Base-by-base conservation (phyloP, 2,329 filamentous ascomycete species). In the Alternaria ventricosa region DNA sequence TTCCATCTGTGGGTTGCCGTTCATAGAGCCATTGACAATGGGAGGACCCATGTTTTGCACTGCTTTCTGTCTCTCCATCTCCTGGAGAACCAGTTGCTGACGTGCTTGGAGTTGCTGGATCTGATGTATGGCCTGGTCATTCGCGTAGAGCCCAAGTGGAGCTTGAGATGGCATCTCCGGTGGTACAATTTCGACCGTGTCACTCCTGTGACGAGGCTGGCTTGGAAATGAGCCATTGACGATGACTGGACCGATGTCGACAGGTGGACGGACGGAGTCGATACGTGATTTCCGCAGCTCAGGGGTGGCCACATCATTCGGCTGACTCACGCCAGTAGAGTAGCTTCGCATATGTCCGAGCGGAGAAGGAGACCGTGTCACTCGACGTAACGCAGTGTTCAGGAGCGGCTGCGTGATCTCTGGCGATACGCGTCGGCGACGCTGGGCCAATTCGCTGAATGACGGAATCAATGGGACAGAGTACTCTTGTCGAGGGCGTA, bases 341-440 rank as follows among this genome's bases (percentile, higher is more conserved):
- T 81, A 81, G 47, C 78, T 82, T 49, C 82, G 75, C 53, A 80
- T 66, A 57, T 83, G 81, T 6, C 80, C 79, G 28, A 85, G 75
- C 1, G 84, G 83, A 4, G 84, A 85, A 18, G 84, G 83, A 18
- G 84, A 85, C 27, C 83, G 76, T 15, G 81, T 82, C 9, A 75
- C 71, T 36, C 77, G 75, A 41, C 75, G 69, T 56, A 78, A 59
- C 3, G 77, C 77, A 46, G 78, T 79, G 56, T 77, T 75, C 50
- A 80, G 70, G 3, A 83, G 74, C 55, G 77, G 76, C 45, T 79
- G 77, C 1, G 72, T 78, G 22, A 79, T 77, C 57, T 85, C 83
- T 13, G 82, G 77, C 23, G 82, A 84, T 6, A 82, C 77, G 15
- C 80, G 78, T 61, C 79, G 77, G 41, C 78, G 80, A 43, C 81